Evolutionary conservation across 768 basidiomycete genomes (phyloP).

Genomic region (Suillus discolor): DNA sequence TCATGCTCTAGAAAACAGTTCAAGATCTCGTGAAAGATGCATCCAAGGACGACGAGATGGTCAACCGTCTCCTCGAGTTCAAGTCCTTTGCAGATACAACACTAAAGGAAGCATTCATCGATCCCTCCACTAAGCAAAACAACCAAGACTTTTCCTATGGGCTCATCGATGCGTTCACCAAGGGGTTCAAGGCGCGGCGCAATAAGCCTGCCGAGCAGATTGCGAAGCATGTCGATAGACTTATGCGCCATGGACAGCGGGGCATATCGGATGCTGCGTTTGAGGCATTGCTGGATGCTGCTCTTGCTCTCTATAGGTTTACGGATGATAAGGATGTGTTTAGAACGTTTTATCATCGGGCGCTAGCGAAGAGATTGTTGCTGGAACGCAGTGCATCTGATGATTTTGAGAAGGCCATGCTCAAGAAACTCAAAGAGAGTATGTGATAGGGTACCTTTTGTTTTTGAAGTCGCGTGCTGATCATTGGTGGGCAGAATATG

Average conservation of each 20-base stretch:
- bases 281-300: constrained; percentile 61
- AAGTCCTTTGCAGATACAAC: constrained; percentile 59
- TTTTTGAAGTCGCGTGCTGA: constrained; percentile 19
- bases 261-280: constrained; percentile 64
- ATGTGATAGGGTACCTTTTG: constrained; percentile 37
- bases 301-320: constrained; percentile 77
- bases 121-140: constrained; percentile 35
- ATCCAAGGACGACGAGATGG: constrained; percentile 74
- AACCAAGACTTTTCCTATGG: constrained; percentile 68
- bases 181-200: constrained; percentile 72
- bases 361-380: constrained; percentile 84
- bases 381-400: constrained; percentile 84
- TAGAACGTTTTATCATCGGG: constrained; percentile 87
- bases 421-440: constrained; percentile 85
- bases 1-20: constrained; percentile 50
- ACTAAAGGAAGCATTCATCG: constrained; percentile 54
- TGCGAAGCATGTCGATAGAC: constrained; percentile 85
- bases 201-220: constrained; percentile 92
- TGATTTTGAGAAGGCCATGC: constrained; percentile 82
- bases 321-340: constrained; percentile 95
- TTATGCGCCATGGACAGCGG: constrained; percentile 87
- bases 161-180: constrained; percentile 68
- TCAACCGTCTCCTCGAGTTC: constrained; percentile 68
- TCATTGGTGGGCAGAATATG: constrained; percentile 64
- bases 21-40: constrained; percentile 65